Evolutionary conservation across 2,329 filamentous ascomycete species (phyloP), one percentile per base, ranked within the genome.

Genomic region (Macrophomina tecta): DNA sequence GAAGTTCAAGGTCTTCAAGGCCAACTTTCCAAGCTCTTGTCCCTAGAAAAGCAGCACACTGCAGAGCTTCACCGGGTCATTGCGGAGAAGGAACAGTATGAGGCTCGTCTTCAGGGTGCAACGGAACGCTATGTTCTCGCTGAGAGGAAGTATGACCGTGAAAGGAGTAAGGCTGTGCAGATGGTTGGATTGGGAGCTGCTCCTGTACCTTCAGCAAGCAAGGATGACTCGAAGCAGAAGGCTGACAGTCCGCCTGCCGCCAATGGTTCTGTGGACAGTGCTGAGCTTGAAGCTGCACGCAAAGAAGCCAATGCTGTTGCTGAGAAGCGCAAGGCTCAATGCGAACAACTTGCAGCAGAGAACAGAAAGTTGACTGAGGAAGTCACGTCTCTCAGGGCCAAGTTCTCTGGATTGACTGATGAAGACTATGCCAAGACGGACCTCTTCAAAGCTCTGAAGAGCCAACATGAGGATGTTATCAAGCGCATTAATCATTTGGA

Each of bases 361-460:
- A 92, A 92, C 73, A 89, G 88, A 75, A 90, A 89, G 72, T 71
- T 91, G 69, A 86, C 91, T 40, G 90, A 94, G 69, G 92, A 97
- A 73, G 87, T 97, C 51, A 93, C 92, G 18, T 86, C 89, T 5
- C 81, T 94, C 40, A 93, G 84, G 69, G 79, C 85, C 16, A 87
- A 86, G 76, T 84, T 91, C 56, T 89, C 92, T 14, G 89, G 87
- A 65, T 82, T 94, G 52, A 91, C 91, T 0, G 95, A 99, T 73
- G 95, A 99, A 69, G 95, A 99, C 73, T 98, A 96, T 75, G 90
- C 93, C 48, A 89, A 93, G 67, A 97, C 93, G 4, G 93, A 97
- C 73, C 85, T 97, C 3, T 99, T 97, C 85, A 98, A 97, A 80
- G 89, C 91, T 69, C 86, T 97, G 74, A 96, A 94, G 80, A 87